phyloP scores from a whole-genome alignment of 768 basidiomycete genomes.

The Postia placenta region DNA sequence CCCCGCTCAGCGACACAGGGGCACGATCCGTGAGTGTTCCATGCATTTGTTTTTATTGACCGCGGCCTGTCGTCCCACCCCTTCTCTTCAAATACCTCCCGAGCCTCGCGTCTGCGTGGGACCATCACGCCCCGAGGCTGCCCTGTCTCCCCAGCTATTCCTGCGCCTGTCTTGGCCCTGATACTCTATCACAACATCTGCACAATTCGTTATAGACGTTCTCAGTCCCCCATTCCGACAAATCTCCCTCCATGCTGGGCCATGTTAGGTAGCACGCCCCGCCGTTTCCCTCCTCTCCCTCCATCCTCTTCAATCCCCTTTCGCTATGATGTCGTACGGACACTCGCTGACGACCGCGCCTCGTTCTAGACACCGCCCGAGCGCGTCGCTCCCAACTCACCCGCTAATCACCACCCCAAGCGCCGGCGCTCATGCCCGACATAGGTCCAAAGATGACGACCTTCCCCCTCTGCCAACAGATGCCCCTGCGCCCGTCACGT shows the following conservation, averaged over 20 bases:
- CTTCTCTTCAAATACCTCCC: neutral
- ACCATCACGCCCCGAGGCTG: too few relatives aligned
- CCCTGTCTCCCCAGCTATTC: too few relatives aligned
- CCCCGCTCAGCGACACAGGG: too few relatives aligned
- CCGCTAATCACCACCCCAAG: neutral
- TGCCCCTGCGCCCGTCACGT: neutral
- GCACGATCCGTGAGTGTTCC: too few relatives aligned
- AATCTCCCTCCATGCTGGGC: neutral
- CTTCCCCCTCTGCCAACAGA: neutral
- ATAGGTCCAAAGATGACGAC: neutral
- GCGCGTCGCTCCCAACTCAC: neutral
- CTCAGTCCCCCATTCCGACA: conserved; percentile 1
- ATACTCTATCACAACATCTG: too few relatives aligned
- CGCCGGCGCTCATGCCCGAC: neutral
- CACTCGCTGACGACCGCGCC: neutral
- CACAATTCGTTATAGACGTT: too few relatives aligned
- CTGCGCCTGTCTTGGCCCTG: too few relatives aligned
- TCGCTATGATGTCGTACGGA: neutral
- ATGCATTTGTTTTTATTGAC: too few relatives aligned
- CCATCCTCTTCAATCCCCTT: neutral
- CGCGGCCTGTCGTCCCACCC: too few relatives aligned
- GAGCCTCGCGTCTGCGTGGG: neutral
- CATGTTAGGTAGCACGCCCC: neutral
- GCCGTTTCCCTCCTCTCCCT: neutral
- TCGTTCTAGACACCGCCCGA: neutral